Base-by-base conservation (phyloP, 2,329 filamentous ascomycete genomes). In the Cladosporium sp. region DNA sequence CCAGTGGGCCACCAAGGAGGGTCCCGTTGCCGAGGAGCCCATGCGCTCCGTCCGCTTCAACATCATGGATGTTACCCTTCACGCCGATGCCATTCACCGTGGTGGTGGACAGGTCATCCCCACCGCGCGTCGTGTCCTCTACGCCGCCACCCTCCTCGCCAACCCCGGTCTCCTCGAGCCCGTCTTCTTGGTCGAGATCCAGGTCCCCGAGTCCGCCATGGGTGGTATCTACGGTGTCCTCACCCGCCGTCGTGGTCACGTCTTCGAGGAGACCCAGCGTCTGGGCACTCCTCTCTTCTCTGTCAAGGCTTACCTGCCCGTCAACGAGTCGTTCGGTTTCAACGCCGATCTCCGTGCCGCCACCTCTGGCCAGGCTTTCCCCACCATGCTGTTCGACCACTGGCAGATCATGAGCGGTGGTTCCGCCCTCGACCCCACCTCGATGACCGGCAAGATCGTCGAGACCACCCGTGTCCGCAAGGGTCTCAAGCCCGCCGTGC, bases 151-250 rank as follows among this genome's bases (percentile, higher is more conserved):
- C 73, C 91, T 99, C 73, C 88, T 99, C 75, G 93, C 95, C 77
- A 88, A 96, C 75, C 95, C 95, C 73, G 89, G 88, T 83, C 89
- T 99, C 71, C 90, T 93, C 77, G 95, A 99, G 88, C 95, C 95
- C 79, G 92, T 99, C 84, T 99, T 96, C 91, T 87, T 97, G 81
- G 93, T 97, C 82, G 95, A 99, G 84, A 99, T 99, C 83, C 93
- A 97, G 87, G 95, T 99, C 71, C 94, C 94, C 78, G 95, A 99
- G 88, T 86, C 90, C 79, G 94, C 95, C 81, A 98, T 99, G 95
- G 95, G 95, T 88, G 95, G 95, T 88, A 96, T 99, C 84, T 99
- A 99, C 85, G 92, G 93, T 90, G 93, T 97, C 80, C 92, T 99
- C 77, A 97, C 93, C 84, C 91, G 93, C 80, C 88, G 93, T 83